Conservation (phyloP, 2,329 filamentous ascomycete species). For the Ceratocystis destructans region DNA sequence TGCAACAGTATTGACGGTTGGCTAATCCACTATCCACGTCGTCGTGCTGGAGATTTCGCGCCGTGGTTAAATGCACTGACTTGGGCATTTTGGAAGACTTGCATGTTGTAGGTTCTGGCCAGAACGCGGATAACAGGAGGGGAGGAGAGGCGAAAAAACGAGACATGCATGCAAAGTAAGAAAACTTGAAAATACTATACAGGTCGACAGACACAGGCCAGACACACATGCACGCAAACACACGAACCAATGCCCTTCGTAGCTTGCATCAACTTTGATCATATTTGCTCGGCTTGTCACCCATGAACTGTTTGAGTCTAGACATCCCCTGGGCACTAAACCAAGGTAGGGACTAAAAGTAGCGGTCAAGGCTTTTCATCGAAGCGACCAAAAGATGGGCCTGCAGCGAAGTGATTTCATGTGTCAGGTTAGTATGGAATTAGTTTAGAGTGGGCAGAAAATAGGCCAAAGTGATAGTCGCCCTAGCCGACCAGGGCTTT, state of each 20-base stretch:
- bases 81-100: background rate
- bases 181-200: background rate
- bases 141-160: background rate
- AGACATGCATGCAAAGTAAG: background rate
- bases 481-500: background rate
- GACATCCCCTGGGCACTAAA: background rate
- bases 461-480: background rate
- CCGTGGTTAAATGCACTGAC: background rate
- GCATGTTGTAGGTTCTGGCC: background rate
- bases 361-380: background rate
- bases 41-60: background rate
- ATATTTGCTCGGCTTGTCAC: background rate
- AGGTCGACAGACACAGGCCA: background rate
- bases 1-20: conserved; percentile 1
- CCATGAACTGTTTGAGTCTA: background rate
- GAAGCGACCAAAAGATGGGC: background rate
- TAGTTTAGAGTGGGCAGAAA: background rate
- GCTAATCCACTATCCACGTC: background rate
- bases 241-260: background rate
- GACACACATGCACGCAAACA: background rate
- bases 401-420: background rate
- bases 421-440: background rate
- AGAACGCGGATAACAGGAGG: background rate
- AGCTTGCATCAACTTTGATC: background rate
- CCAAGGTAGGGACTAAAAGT: background rate